Percentiles rank a stretch among this genome's conserved stretches.
Evolutionary conservation across 2,329 filamentous ascomycete genomes (phyloP).

Genomic region (Tolypocladium paradoxum): DNA sequence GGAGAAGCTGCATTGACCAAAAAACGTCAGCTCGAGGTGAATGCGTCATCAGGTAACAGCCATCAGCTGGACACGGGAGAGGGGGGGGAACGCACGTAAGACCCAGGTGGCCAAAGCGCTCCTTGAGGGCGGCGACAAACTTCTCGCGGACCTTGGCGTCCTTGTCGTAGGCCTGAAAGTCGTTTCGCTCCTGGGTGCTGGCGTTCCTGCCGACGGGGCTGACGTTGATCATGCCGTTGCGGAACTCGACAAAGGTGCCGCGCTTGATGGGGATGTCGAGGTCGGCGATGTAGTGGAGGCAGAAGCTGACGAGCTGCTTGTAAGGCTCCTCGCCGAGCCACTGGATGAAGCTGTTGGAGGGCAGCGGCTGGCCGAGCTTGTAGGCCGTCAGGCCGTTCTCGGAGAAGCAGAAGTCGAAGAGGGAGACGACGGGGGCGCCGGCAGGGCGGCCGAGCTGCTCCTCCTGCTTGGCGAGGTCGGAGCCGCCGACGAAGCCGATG

Average conservation of each 20-base stretch:
- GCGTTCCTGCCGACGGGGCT: conserved; percentile 81
- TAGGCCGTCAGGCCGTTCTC: conserved; percentile 94
- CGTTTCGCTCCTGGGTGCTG: conserved; percentile 64
- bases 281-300: conserved; percentile 75
- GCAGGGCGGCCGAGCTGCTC: conserved; percentile 71
- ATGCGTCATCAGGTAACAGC: too few species aligned
- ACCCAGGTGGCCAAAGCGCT: conserved; percentile 51
- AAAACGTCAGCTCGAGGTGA: background rate
- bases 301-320: conserved; percentile 66
- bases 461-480: conserved; percentile 86
- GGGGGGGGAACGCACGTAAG: conserved; percentile 56
- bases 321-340: conserved; percentile 80
- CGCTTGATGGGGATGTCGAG: conserved; percentile 75
- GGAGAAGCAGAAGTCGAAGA: conserved; percentile 97
- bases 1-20: conserved; percentile 51
- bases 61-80: background rate
- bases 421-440: conserved; percentile 57
- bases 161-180: conserved; percentile 74
- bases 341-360: conserved; percentile 76
- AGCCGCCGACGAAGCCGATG: conserved; percentile 88
- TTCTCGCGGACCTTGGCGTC: conserved; percentile 67
- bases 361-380: conserved; percentile 67
- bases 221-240: conserved; percentile 87
- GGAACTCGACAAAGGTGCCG: conserved; percentile 79
- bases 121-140: conserved; percentile 35